Base-by-base conservation (phyloP, 352 stramenopile species). In the Globisporangium radiosum region DNA sequence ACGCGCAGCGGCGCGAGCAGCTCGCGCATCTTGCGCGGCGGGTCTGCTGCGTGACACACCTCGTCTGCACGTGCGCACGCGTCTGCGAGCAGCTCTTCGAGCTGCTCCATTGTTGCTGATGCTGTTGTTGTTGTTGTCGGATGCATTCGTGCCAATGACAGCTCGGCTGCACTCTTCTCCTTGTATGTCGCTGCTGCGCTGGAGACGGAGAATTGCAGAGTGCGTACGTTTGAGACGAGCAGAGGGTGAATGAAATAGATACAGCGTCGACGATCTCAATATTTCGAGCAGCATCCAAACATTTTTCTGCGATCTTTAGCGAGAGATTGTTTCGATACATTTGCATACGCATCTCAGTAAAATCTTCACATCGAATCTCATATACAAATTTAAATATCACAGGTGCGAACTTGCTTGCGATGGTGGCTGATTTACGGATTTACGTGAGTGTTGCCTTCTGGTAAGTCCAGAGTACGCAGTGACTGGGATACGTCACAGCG, bases 41-140 rank as follows among this genome's bases (percentile, higher is more conserved):
- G 72, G 51, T 90, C 69, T 3, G 72, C 47, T 0, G 71, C 65
- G 9, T 56, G 54, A 47, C 70, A 57, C 40, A 91, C 52, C 36
- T 72, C 67, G n/a, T 43, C n/a, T 13, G 79, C 77, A 50, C 70
- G 72, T 37, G 73, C 72, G 48, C 59, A 84, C 19, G 81, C 68
- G 56, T 56, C 47, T 53, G 72, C 81, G 4, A 93, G 70, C 25
- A 90, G 68, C 58, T 64, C 77, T 59, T 92, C 80, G 37, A 90
- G 43, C 62, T 84, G 74, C 59, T 80, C 74, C 64, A 91, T 76
- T 39, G 33, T n/a, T 25, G 19, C 19, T 25, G 19, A n/a, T n/a
- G n/a, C n/a, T 14, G 45, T 42, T 51, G 62, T 0, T 33, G 25
- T 33, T 33, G 25, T 3, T 33, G 25, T 33, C 25, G 25, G 25